phyloP scores from a whole-genome alignment of 2,329 filamentous ascomycete genomes.

The Fonsecaea pugnacius region DNA sequence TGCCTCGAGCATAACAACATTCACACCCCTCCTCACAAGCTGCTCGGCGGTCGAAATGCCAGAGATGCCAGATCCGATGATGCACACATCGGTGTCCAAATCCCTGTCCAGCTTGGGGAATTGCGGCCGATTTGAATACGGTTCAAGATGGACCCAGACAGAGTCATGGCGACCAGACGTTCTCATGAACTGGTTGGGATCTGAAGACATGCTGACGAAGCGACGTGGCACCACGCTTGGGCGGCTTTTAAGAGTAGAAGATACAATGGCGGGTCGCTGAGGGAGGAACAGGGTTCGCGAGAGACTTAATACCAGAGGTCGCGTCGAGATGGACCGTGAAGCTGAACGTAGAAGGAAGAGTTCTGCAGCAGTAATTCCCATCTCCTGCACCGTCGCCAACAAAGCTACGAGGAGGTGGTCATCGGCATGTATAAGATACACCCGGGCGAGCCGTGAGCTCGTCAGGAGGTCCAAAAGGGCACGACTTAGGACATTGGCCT shows the following conservation, averaged over 20 bases:
- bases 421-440: background rate
- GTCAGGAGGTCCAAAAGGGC: background rate
- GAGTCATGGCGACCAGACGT: constrained; percentile 58
- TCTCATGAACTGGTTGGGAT: constrained; percentile 43
- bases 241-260: background rate
- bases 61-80: constrained; percentile 60
- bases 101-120: constrained; percentile 52
- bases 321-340: background rate
- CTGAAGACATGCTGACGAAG: constrained; percentile 6
- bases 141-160: constrained; percentile 59
- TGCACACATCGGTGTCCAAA: constrained; percentile 54
- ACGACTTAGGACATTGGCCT: background rate
- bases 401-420: background rate
- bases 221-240: background rate
- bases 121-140: constrained; percentile 50
- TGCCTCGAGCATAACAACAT: constrained; percentile 60
- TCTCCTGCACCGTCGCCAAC: background rate
- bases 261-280: background rate
- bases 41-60: constrained; percentile 60
- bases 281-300: background rate
- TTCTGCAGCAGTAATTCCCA: constrained; percentile 4
- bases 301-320: background rate
- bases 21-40: constrained; percentile 55
- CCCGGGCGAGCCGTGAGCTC: background rate
- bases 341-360: background rate